Percentiles rank a stretch among this genome's conserved stretches.
phyloP scores from a whole-genome alignment of 2,329 filamentous ascomycete genomes.

The Camptophora hylomeconis region DNA sequence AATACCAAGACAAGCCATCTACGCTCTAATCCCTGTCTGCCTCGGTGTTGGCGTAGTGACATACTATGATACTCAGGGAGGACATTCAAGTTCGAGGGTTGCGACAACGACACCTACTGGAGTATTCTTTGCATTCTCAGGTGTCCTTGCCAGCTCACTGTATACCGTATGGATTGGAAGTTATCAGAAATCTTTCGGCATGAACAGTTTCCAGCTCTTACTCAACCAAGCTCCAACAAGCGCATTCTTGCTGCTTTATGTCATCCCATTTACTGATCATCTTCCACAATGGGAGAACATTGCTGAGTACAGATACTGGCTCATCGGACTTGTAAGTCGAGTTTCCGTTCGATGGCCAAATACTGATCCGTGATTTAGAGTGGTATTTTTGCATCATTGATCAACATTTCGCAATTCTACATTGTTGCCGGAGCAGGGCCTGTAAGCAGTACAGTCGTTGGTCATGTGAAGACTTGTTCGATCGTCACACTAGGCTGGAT shows the following conservation, averaged over 20 bases:
- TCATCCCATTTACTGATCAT: constrained; percentile 52
- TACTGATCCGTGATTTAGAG: constrained; percentile 31
- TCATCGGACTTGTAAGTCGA: constrained; percentile 44
- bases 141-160: constrained; percentile 51
- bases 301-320: constrained; percentile 38
- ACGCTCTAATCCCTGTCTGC: constrained; percentile 48
- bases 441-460: constrained; percentile 53
- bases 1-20: constrained; percentile 41
- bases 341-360: constrained; percentile 5
- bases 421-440: constrained; percentile 33
- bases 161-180: constrained; percentile 58
- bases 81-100: constrained; percentile 31
- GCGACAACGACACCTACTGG: constrained; percentile 48
- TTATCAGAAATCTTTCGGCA: constrained; percentile 52
- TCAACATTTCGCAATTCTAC: constrained; percentile 37
- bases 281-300: constrained; percentile 46
- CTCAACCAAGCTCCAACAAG: constrained; percentile 55
- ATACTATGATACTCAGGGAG: constrained; percentile 59
- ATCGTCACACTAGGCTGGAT: constrained; percentile 52
- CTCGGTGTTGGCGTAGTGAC: constrained; percentile 52
- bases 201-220: constrained; percentile 56
- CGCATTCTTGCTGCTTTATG: constrained; percentile 49
- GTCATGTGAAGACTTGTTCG: constrained; percentile 52
- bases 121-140: constrained; percentile 50
- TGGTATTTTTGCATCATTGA: constrained; percentile 48